Base-by-base conservation (phyloP, 352 stramenopile genomes). In the Globisporangium rhizosaccharum region DNA sequence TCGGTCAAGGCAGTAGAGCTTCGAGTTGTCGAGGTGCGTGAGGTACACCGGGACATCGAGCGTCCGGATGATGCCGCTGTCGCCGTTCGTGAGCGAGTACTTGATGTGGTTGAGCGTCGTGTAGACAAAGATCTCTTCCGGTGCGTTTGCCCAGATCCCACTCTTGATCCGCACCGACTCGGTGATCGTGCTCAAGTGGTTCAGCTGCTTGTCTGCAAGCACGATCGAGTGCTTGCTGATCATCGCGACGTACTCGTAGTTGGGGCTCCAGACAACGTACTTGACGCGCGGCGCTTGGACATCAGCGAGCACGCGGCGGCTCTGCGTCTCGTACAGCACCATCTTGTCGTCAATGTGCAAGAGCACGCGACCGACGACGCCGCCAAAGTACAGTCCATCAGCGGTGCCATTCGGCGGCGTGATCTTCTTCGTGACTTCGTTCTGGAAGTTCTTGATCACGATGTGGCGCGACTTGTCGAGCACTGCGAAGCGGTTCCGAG, bases 361-460 rank as follows among this genome's bases (percentile, higher is more conserved):
- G 56, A 99, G 84, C 56, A 99, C 85, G 54, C 97, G 93, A n/a
- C 97, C 97, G n/a, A 96, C 89, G 7, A 96, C 90, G 61, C 97
- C 97, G 56, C 92, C 97, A 58, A 98, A 97, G 78, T 98, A 98
- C 30, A 99, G 75, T 30, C 85, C 87, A 57, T 99, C 96, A 8
- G 97, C 89, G 53, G 85, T 98, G 39, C 95, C 89, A 42, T 98
- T 91, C 5, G 97, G 97, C n/a, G 96, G 90, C 45, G 91, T 82
- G 51, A 99, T 93, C 69, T 96, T 96, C 79, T 99, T 99, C 28
- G 94, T 98, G 25, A 98, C 97, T 74, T 99, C 95, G 74, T 99
- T 99, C 68, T 98, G 89, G 57, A 99, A 90, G 75, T 99, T 99
- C 79, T 99, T 99, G 65, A 99, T 97, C 41, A 99, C 78, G 72